Percentiles rank a stretch among this genome's conserved stretches.
Conservation (phyloP, 2,329 filamentous ascomycete species). For the Aspergillus arachidicola region DNA sequence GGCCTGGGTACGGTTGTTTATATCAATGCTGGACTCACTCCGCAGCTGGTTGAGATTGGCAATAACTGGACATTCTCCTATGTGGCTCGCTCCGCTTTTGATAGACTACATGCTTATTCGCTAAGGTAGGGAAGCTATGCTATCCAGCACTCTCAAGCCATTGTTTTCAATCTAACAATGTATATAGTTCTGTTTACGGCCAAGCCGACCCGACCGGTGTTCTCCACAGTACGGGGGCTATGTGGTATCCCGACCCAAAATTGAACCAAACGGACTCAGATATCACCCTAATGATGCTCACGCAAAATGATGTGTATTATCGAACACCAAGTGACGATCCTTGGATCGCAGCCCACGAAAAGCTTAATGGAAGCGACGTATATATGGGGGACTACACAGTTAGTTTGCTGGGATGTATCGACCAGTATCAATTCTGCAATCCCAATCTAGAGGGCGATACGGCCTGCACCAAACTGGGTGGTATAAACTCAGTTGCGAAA, state of each 20-base stretch:
- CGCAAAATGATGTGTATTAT: conserved; percentile 30
- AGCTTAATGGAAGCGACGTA: not conserved
- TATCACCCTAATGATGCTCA: conserved; percentile 34
- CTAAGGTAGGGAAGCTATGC: not conserved
- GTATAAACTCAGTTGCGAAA: not conserved
- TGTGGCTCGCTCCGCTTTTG: not conserved
- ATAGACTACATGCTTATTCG: not conserved
- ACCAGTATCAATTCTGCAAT: conserved; percentile 41
- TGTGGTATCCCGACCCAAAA: conserved; percentile 29
- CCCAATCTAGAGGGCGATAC: conserved; percentile 18
- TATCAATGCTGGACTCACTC: conserved; percentile 1
- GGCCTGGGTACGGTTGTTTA: not conserved
- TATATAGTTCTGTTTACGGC: not conserved
- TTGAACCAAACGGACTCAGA: conserved; percentile 35
- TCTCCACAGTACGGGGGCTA: not conserved
- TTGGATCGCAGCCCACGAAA: conserved; percentile 32
- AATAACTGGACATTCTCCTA: conserved; percentile 1
- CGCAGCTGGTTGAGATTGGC: not conserved
- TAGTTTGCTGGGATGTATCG: conserved; percentile 32
- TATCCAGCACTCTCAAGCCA: not conserved
- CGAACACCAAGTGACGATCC: conserved; percentile 30
- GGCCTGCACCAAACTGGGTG: conserved; percentile 19
- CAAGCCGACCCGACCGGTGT: not conserved
- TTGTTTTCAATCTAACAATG: not conserved
- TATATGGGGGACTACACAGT: not conserved